A percentile compares a stretch with the other conserved stretches of the same genome.
Evolutionary conservation across 495 filamentous ascomycete species (phyloP).

Genomic region (Xylaria sp.): DNA sequence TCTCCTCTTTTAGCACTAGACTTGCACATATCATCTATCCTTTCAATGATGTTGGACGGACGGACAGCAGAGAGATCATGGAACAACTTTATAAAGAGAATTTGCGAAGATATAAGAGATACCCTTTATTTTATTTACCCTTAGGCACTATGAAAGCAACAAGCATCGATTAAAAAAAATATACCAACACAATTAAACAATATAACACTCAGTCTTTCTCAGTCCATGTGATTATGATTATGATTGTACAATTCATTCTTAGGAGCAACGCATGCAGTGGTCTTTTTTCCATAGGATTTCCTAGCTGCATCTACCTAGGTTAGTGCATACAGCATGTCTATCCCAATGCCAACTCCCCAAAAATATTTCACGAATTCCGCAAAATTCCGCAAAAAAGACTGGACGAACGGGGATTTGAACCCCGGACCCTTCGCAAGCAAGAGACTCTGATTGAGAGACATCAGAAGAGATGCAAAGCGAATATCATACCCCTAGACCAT

Average conservation of each 20-base stretch:
- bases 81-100: not conserved
- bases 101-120: constrained; percentile 19
- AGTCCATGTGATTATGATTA: not conserved
- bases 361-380: no score
- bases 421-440: constrained; percentile 29
- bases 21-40: not conserved
- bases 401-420: constrained; percentile 31
- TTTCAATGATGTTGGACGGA: constrained; percentile 9
- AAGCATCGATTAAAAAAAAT: not conserved
- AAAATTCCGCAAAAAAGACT: not conserved
- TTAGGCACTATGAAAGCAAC: not conserved
- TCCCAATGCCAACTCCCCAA: no score
- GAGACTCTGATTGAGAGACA: not conserved
- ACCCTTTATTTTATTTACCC: no score
- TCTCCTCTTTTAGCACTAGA: constrained; percentile 4
- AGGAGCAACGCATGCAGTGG: not conserved
- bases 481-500: constrained; percentile 30
- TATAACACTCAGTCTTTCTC: not conserved
- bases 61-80: constrained; percentile 13
- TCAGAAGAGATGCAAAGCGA: constrained; percentile 23
- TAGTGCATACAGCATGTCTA: no score
- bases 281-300: no score
- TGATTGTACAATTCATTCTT: not conserved
- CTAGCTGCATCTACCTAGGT: no score
- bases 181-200: not conserved